A percentile compares a stretch with the other conserved stretches of the same genome.
These are phyloP conservation scores for Phyllosticta paracitricarpa DNA, from an alignment of 2,329 filamentous ascomycete species.

Conservation along the genomic window DNA sequence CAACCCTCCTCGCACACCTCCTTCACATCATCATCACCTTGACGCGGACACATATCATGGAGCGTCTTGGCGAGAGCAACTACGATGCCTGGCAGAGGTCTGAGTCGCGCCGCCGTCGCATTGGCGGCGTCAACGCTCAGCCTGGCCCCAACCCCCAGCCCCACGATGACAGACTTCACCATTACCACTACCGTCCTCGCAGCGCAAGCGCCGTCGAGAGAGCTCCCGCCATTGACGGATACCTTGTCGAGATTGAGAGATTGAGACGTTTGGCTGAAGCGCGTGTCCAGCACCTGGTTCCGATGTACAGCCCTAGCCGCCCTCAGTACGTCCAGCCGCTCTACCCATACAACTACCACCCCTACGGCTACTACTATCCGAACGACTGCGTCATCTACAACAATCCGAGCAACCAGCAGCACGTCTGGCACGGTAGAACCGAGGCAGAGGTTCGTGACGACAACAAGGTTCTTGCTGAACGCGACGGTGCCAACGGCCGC, in stretches of 20 bases:
- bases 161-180: not conserved
- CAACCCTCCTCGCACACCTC: not conserved
- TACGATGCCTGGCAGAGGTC: not conserved
- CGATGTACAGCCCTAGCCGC: not conserved
- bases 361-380: not conserved
- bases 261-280: not conserved
- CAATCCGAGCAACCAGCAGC: not conserved
- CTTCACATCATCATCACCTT: not conserved
- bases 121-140: not conserved
- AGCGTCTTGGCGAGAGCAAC: not conserved
- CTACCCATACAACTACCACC: not conserved
- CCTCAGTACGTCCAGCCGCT: not conserved
- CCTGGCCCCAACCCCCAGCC: not conserved
- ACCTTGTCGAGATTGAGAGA: not conserved
- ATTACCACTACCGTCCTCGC: not conserved
- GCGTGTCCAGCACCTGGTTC: not conserved
- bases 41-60: not conserved
- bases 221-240: not conserved
- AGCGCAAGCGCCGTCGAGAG: not conserved
- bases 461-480: not conserved
- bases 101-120: no score
- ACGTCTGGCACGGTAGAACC: conserved; percentile 5
- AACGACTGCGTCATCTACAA: not conserved
- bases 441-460: not conserved
- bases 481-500: not conserved